Evolutionary conservation across 805 yeast genomes (phyloP).

Genomic region (Ogataea degrootiae): DNA sequence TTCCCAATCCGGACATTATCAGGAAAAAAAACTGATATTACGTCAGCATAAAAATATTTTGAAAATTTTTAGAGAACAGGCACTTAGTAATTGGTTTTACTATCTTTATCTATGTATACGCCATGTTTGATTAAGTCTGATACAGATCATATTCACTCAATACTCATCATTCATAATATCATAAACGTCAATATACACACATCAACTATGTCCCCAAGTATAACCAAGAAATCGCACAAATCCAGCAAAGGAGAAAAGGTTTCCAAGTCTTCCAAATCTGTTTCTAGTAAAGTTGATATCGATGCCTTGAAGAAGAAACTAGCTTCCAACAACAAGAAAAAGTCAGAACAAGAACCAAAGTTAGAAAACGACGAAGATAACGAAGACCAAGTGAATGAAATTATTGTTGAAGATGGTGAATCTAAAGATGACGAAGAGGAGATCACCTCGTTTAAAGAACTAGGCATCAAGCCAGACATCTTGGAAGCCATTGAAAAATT

Average conservation of each 20-base stretch:
- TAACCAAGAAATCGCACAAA: neutral
- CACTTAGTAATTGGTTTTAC: too few relatives aligned
- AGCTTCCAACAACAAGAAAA: constrained; percentile 8
- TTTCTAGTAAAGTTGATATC: constrained; percentile 22
- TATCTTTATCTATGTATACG: too few relatives aligned
- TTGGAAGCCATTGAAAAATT: constrained; percentile 72
- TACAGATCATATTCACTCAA: too few relatives aligned
- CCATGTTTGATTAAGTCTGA: too few relatives aligned
- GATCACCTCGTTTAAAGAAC: constrained; percentile 40
- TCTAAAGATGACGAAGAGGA: constrained; percentile 7
- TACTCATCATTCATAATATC: too few relatives aligned
- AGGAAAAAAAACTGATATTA: too few relatives aligned
- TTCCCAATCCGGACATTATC: too few relatives aligned
- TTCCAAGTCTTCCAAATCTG: constrained; percentile 9
- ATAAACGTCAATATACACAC: too few relatives aligned
- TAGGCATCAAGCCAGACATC: constrained; percentile 71
- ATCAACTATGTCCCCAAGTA: constrained; percentile 16
- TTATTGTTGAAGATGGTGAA: constrained; percentile 7
- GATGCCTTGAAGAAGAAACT: constrained; percentile 28
- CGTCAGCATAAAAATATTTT: too few relatives aligned
- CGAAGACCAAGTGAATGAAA: constrained; percentile 13
- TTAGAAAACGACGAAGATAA: constrained; percentile 8
- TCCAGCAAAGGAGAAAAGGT: constrained; percentile 2
- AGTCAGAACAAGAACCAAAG: constrained; percentile 14
- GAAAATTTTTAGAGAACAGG: too few relatives aligned